A percentile compares a stretch with the other conserved stretches of the same genome.
Evolutionary conservation across 441 rosid species (phyloP).

Genomic region (Omphalea diandra): DNA sequence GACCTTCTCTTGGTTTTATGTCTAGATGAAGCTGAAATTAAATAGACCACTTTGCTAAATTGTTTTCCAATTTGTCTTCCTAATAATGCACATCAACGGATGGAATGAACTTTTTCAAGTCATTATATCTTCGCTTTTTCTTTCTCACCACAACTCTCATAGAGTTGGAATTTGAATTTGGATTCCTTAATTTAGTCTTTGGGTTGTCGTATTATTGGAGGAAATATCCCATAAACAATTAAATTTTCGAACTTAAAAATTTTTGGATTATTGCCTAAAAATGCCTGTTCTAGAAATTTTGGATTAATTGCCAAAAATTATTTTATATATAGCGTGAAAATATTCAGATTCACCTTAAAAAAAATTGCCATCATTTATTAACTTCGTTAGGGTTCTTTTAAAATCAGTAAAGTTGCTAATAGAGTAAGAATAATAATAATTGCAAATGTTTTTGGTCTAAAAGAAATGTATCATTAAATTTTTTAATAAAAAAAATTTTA

Average conservation of each 20-base stretch:
- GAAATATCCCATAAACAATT: neutral
- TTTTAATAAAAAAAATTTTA: too few relatives aligned
- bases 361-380: too few relatives aligned
- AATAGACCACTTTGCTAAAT: neutral
- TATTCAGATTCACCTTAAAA: too few relatives aligned
- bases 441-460: too few relatives aligned
- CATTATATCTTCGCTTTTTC: neutral
- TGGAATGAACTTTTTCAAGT: neutral
- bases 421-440: too few relatives aligned
- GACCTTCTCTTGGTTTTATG: neutral
- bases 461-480: too few relatives aligned
- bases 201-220: neutral
- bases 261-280: too few relatives aligned
- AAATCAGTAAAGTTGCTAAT: too few relatives aligned
- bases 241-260: neutral
- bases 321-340: too few relatives aligned
- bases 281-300: too few relatives aligned
- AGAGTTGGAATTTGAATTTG: neutral
- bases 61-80: neutral
- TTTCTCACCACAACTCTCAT: neutral
- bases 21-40: neutral
- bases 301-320: too few relatives aligned
- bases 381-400: too few relatives aligned
- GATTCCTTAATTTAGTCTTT: neutral
- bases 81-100: neutral